Evolutionary conservation across 192 early-diverging fungal species (phyloP), one percentile per base, ranked within the genome.

Genomic region (Chytriomyces confervae): DNA sequence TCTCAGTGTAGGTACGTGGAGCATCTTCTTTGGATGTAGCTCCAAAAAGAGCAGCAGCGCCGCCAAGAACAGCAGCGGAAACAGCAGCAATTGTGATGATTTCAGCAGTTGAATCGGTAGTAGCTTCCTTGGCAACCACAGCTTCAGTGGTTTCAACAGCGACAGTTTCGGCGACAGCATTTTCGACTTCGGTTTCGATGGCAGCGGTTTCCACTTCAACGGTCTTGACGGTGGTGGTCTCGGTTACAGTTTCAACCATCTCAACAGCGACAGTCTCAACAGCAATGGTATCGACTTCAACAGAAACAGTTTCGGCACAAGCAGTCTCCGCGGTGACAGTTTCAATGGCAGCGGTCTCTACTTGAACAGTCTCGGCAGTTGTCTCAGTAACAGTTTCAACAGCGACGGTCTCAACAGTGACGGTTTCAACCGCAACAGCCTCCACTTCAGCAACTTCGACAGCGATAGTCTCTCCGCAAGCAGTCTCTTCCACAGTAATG

Each of bases 151-250:
- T 44, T 72, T 72, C 67, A 48, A 46, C 47, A 9, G 48, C 69
- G 51, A 13, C 50, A 47, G 24, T 24, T 13, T 29, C 45, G 29
- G 20, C 24, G 49, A 47, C 46, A 5, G 49, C 46, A 36, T 4
- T 36, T 36, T 36, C 36, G 36, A 36, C 2, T 23, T 11, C 61
- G 7, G 24, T 29, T 18, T 60, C 70, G 27, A 49, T 46, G 53
- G 61, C 20, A 61, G n/a, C 24, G 62, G 62, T 61, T 18, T 20
- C 67, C 27, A 46, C 43, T 69, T 69, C 67, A 36, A 51, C 48
- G 18, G 44, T 27, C 23, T 16, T 43, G 43, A 44, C 48, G 8
- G 50, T 36, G n/a, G 43, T 44, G 29, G 48, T 60, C 13, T 20
- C 36, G 16, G 44, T n/a, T 4, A 27, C 1, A 65, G 63, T 29